These are phyloP conservation scores for Chaetomium sp. DNA, from an alignment of 2,329 filamentous ascomycete genomes.

Conservation along the genomic window DNA sequence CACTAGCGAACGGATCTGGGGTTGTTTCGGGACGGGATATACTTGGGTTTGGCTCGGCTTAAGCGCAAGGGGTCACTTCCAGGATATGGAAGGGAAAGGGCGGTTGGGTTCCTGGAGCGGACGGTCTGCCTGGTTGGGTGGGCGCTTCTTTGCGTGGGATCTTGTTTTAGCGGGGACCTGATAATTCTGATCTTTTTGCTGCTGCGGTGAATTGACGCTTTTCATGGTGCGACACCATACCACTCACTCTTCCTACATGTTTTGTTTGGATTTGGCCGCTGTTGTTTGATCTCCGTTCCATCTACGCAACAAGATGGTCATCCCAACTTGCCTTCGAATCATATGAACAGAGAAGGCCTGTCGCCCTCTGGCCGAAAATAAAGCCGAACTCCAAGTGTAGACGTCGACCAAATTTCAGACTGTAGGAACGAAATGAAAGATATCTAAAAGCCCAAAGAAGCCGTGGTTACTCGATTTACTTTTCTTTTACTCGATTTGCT, in stretches of 20 bases:
- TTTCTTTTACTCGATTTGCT: no score
- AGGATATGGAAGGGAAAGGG: not conserved
- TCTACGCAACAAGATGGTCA: not conserved
- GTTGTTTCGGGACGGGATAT: not conserved
- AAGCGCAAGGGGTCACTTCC: not conserved
- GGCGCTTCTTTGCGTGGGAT: constrained; percentile 3
- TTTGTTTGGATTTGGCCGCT: not conserved
- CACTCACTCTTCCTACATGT: not conserved
- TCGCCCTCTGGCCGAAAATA: no score
- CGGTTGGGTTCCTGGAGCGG: constrained; percentile 1
- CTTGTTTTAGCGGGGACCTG: not conserved
- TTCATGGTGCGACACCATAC: not conserved
- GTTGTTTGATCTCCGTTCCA: constrained; percentile 4
- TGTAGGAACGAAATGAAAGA: no score
- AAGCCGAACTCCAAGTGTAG: no score
- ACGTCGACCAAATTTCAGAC: no score
- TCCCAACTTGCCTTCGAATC: not conserved
- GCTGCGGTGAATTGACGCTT: not conserved
- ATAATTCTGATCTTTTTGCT: not conserved
- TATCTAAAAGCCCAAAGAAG: no score
- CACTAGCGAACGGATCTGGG: not conserved
- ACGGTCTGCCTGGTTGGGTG: not conserved
- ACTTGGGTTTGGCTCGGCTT: constrained; percentile 7
- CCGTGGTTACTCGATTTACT: no score
- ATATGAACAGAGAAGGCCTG: not conserved